Evolutionary conservation across 768 basidiomycete species (phyloP).

Genomic region (Mycena pura): DNA sequence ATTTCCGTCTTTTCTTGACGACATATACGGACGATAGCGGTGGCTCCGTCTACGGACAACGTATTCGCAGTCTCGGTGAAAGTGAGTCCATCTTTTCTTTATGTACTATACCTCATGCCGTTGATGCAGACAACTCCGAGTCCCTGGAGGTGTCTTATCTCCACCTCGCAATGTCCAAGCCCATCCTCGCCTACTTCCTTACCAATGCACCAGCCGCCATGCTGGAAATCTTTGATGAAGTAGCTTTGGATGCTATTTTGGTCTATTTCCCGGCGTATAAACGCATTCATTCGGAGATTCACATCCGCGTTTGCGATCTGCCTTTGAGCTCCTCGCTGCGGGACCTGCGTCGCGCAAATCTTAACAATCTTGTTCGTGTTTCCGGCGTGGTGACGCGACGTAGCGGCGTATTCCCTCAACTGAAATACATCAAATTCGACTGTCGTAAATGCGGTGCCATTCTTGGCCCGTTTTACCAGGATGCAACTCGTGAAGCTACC

Average conservation of each 20-base stretch:
- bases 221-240: conserved; percentile 94
- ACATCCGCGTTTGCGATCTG: conserved; percentile 94
- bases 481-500: conserved; percentile 68
- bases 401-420: conserved; percentile 97
- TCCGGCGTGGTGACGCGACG: conserved; percentile 95
- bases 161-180: conserved; percentile 91
- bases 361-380: conserved; percentile 95
- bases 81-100: conserved; percentile 53
- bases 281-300: conserved; percentile 97
- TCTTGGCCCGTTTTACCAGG: conserved; percentile 97
- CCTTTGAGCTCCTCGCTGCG: conserved; percentile 90
- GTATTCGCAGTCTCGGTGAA: conserved; percentile 94
- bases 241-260: conserved; percentile 92
- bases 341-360: conserved; percentile 88
- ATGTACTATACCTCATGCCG: conserved; percentile 9
- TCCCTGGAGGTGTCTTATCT: conserved; percentile 97
- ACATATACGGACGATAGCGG: conserved; percentile 94
- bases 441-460: conserved; percentile 94
- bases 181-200: conserved; percentile 96
- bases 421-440: conserved; percentile 99
- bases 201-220: conserved; percentile 93
- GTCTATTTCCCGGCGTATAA: conserved; percentile 96
- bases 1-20: conserved; percentile 95
- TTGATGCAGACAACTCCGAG: conserved; percentile 84
- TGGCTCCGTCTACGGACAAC: conserved; percentile 91